These are phyloP conservation scores for Metschnikowia cerradonensis DNA, from an alignment of 805 yeast genomes.

Conservation along the genomic window DNA sequence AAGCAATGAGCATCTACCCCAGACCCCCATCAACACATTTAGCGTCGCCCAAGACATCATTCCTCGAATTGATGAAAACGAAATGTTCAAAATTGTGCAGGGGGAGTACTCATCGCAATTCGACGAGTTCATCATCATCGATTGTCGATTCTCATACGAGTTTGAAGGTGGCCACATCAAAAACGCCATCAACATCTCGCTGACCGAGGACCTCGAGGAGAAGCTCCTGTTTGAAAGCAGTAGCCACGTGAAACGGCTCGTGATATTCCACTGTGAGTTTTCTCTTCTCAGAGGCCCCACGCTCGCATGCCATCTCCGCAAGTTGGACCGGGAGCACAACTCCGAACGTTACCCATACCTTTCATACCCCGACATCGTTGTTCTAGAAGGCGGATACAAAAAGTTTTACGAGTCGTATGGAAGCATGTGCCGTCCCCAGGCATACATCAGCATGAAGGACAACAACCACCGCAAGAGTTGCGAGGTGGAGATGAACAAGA, in stretches of 20 bases:
- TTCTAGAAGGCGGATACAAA: constrained; percentile 89
- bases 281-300: constrained; percentile 91
- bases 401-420: constrained; percentile 60
- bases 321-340: constrained; percentile 74
- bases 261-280: constrained; percentile 93
- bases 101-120: constrained; percentile 49
- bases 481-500: constrained; percentile 45
- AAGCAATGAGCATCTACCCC: constrained; percentile 31
- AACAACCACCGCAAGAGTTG: constrained; percentile 34
- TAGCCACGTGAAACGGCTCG: constrained; percentile 37
- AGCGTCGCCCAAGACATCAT: constrained; percentile 51
- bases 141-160: constrained; percentile 92
- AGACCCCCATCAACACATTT: constrained; percentile 28
- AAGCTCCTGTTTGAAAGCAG: constrained; percentile 35
- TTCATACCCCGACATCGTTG: constrained; percentile 82
- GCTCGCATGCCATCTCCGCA: constrained; percentile 82
- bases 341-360: constrained; percentile 74
- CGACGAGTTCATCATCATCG: constrained; percentile 60
- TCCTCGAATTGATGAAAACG: constrained; percentile 60
- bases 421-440: constrained; percentile 65
- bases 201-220: constrained; percentile 64
- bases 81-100: constrained; percentile 53
- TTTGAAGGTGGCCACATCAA: constrained; percentile 88
- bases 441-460: constrained; percentile 80
- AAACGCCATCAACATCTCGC: constrained; percentile 74